Evolutionary conservation across 805 yeast genomes (phyloP).

Genomic region (Saccharomyces cerevisiae): DNA sequence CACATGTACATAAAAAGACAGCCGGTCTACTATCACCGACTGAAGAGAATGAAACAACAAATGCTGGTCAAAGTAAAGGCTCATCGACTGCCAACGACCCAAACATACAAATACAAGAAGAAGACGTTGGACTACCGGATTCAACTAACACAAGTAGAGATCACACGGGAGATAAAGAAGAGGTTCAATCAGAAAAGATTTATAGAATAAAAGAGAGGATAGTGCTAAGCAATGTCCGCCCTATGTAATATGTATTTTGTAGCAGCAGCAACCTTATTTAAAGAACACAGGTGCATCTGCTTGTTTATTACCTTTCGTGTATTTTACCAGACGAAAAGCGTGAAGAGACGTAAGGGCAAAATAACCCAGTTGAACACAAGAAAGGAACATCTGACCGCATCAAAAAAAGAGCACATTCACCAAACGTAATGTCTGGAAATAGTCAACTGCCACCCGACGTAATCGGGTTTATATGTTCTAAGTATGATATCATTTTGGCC

Average conservation of each 20-base stretch:
- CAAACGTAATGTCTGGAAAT: not conserved
- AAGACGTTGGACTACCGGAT: slow-evolving; percentile 13
- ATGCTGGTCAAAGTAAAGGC: not conserved
- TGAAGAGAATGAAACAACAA: not conserved
- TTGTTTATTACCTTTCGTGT: not conserved
- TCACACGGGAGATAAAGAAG: slow-evolving; percentile 5
- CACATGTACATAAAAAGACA: slow-evolving; percentile 13
- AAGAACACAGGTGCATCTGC: not conserved
- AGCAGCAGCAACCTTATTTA: not conserved
- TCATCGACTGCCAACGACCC: not conserved
- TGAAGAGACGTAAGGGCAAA: not conserved
- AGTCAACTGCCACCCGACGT: not conserved
- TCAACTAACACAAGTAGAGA: slow-evolving; percentile 5
- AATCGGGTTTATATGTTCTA: slow-evolving; percentile 5
- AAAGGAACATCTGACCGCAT: too few relatives aligned
- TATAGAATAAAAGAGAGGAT: slow-evolving; percentile 26
- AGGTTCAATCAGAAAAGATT: slow-evolving; percentile 17
- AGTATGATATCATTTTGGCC: slow-evolving; percentile 51
- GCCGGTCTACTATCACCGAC: not conserved
- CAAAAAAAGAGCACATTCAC: not conserved
- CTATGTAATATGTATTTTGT: slow-evolving; percentile 14
- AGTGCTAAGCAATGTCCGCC: slow-evolving; percentile 18
- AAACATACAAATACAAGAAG: slow-evolving; percentile 5
- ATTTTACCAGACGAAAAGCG: not conserved
- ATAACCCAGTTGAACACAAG: not conserved